Conservation (phyloP, 208 protist species). For the Wallacemonas sp. region DNA sequence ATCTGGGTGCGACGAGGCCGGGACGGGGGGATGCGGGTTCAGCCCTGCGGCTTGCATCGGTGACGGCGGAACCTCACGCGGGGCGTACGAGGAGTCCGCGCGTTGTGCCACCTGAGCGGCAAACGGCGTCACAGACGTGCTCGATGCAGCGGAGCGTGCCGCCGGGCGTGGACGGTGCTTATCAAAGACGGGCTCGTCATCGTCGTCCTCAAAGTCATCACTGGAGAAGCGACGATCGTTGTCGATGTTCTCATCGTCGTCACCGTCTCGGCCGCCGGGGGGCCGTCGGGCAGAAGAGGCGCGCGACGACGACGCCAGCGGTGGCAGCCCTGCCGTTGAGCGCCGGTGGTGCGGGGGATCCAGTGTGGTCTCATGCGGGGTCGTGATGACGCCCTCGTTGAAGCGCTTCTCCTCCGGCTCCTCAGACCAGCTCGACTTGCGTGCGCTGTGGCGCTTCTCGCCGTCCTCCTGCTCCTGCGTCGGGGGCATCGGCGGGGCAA, state of each 20-base stretch:
- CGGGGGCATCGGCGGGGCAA: background rate
- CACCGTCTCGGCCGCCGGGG: background rate
- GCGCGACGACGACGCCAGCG: background rate
- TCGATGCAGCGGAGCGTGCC: no score
- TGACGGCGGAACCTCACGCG: background rate
- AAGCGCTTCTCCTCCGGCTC: conserved; percentile 13
- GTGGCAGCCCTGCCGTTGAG: background rate
- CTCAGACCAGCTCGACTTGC: conserved; percentile 11
- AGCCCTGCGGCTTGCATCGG: background rate
- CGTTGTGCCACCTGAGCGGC: background rate
- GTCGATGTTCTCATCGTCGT: conserved; percentile 4
- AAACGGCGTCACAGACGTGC: no score
- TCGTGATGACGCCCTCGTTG: conserved; percentile 4
- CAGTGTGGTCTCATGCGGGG: background rate
- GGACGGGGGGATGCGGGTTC: background rate
- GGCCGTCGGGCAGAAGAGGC: background rate
- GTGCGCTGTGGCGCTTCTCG: conserved; percentile 6
- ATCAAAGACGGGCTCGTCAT: background rate
- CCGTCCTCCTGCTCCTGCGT: background rate
- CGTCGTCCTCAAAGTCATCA: background rate
- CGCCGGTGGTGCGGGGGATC: background rate
- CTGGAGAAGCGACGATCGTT: background rate
- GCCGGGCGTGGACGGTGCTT: background rate
- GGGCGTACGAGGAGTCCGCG: background rate
- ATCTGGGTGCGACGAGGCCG: no score